Percentiles rank a stretch among this genome's conserved stretches.
These are phyloP conservation scores for Ophiostoma triangulosporum DNA, from an alignment of 2,329 filamentous ascomycete species.

Conservation along the genomic window DNA sequence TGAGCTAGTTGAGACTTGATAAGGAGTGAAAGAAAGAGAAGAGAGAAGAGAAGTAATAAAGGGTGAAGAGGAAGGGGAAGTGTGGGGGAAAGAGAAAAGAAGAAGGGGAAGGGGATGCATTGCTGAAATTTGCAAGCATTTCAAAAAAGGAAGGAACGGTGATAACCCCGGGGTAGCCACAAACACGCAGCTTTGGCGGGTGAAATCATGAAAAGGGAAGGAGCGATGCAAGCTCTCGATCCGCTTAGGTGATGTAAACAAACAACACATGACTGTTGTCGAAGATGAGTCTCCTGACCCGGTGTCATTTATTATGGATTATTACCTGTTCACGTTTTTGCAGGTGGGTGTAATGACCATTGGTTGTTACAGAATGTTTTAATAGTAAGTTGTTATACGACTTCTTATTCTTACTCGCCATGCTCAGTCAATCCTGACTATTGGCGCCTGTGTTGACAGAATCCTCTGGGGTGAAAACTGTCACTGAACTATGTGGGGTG, in stretches of 20 bases:
- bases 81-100: neutral
- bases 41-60: neutral
- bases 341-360: no score
- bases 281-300: no score
- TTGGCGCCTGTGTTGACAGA: no score
- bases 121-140: neutral
- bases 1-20: neutral
- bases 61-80: neutral
- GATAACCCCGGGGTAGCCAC: neutral
- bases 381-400: no score
- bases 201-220: neutral
- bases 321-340: no score
- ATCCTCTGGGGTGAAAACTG: no score
- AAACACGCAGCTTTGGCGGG: neutral
- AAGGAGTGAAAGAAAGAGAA: neutral
- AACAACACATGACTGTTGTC: neutral
- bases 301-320: no score
- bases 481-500: no score
- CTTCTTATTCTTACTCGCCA: no score
- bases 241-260: neutral
- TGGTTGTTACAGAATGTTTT: no score
- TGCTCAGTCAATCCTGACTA: no score
- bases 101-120: no score
- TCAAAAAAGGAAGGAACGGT: neutral
- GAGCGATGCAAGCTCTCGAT: neutral